These are phyloP conservation scores for Didymella keratinophila DNA, from an alignment of 2,329 filamentous ascomycete genomes.

Conservation along the genomic window DNA sequence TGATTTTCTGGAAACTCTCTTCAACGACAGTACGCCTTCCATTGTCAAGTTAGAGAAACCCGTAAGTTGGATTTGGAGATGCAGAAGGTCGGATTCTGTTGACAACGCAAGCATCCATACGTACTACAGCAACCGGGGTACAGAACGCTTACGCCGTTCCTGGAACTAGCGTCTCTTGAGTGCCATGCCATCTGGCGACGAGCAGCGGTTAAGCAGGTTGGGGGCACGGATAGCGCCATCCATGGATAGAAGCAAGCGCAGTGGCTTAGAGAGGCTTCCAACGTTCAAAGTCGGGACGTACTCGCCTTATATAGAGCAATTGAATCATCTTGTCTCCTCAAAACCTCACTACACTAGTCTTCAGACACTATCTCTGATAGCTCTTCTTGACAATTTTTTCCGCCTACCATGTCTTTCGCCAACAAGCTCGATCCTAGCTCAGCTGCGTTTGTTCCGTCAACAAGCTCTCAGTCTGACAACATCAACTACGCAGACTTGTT, in stretches of 20 bases:
- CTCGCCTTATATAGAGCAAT: too few relatives aligned
- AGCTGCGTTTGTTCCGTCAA: not conserved
- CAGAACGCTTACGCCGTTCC: slow-evolving; percentile 8
- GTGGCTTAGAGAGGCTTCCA: not conserved
- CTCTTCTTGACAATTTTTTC: not conserved
- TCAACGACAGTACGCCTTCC: slow-evolving; percentile 13
- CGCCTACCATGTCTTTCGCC: not conserved
- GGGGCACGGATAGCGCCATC: not conserved
- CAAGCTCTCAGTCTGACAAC: not conserved
- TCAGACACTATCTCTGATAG: not conserved
- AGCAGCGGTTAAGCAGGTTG: slow-evolving; percentile 3
- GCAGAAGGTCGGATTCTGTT: not conserved
- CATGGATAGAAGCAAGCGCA: not conserved
- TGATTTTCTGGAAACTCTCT: slow-evolving; percentile 22
- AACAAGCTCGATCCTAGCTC: slow-evolving; percentile 2
- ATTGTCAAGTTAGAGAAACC: slow-evolving; percentile 16
- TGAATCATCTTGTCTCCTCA: too few relatives aligned
- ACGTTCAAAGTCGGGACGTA: not conserved
- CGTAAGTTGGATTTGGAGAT: not conserved
- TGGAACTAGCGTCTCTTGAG: slow-evolving; percentile 22
- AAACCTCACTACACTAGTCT: too few relatives aligned
- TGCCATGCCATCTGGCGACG: slow-evolving; percentile 18
- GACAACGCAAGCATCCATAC: slow-evolving; percentile 17
- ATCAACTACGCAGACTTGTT: not conserved
- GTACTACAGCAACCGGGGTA: slow-evolving; percentile 11